Percentiles rank a stretch among this genome's conserved stretches.
These are phyloP conservation scores for Mortierella antarctica DNA, from an alignment of 192 early-diverging fungal species.

Conservation along the genomic window DNA sequence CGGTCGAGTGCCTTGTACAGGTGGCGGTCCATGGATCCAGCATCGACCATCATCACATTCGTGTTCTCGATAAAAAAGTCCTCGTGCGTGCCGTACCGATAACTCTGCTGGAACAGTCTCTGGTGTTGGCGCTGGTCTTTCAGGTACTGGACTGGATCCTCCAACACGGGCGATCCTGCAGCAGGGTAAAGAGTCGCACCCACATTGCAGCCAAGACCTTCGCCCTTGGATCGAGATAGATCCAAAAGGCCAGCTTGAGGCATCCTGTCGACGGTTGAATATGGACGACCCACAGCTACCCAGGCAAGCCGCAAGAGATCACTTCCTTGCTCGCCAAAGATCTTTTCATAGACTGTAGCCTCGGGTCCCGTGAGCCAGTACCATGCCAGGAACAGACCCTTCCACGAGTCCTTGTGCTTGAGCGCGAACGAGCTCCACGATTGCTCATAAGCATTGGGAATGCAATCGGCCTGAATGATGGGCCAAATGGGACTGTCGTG, in stretches of 20 bases:
- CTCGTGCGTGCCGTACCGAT: slow-evolving; percentile 15
- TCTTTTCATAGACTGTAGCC: slow-evolving; percentile 8
- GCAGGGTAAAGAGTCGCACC: slow-evolving; percentile 29
- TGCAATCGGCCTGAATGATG: slow-evolving; percentile 32
- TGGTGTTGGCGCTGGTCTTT: slow-evolving; percentile 7
- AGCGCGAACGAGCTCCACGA: slow-evolving; percentile 40
- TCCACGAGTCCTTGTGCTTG: slow-evolving; percentile 47
- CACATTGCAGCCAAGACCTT: slow-evolving; percentile 35
- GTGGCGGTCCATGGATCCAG: slow-evolving; percentile 22
- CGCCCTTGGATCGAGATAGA: slow-evolving; percentile 35
- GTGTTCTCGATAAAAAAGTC: slow-evolving; percentile 29
- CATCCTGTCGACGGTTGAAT: slow-evolving; percentile 32
- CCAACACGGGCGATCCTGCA: slow-evolving; percentile 12
- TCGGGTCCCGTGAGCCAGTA: slow-evolving; percentile 31
- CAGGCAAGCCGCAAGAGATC: slow-evolving; percentile 39
- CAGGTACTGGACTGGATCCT: slow-evolving; percentile 3
- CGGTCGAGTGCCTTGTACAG: slow-evolving; percentile 20
- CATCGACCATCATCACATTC: slow-evolving; percentile 40
- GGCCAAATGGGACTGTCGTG: slow-evolving; percentile 44
- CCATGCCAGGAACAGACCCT: slow-evolving; percentile 48
- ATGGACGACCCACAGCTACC: slow-evolving; percentile 25
- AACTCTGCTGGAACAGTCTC: slow-evolving; percentile 23
- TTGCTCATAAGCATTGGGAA: slow-evolving; percentile 19
- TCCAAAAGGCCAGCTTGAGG: slow-evolving; percentile 40
- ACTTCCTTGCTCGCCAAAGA: slow-evolving; percentile 27